These are phyloP conservation scores for Fomitopsis palustris DNA, from an alignment of 1,284 basidiomycete species.

Conservation along the genomic window DNA sequence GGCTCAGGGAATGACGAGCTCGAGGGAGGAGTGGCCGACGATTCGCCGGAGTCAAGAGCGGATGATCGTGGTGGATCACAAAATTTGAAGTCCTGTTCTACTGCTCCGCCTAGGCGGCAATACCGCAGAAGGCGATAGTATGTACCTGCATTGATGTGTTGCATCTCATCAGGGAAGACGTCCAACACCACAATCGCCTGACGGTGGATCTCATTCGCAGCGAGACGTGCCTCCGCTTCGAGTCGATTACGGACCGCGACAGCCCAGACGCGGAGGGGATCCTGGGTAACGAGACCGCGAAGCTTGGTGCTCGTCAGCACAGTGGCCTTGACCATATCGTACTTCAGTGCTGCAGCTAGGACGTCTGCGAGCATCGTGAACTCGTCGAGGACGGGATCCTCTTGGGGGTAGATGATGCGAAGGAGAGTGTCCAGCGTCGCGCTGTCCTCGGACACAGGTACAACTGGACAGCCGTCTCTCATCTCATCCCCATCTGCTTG, in stretches of 20 bases:
- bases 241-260: conserved; percentile 23
- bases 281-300: neutral
- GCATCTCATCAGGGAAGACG: neutral
- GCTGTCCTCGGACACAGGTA: conserved; percentile 12
- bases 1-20: neutral
- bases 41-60: neutral
- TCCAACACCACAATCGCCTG: neutral
- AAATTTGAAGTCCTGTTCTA: neutral
- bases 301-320: conserved; percentile 2
- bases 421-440: conserved; percentile 15
- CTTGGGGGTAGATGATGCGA: conserved; percentile 15
- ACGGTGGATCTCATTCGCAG: neutral
- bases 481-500: neutral
- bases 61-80: neutral
- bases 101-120: neutral
- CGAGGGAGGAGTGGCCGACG: neutral
- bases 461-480: neutral
- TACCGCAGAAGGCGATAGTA: conserved; percentile 14
- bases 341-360: conserved; percentile 14
- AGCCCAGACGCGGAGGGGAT: conserved; percentile 12
- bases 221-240: conserved; percentile 3
- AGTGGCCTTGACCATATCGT: conserved; percentile 11
- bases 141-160: conserved; percentile 7
- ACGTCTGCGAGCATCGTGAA: conserved; percentile 6
- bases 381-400: conserved; percentile 11